Evolutionary conservation across 768 basidiomycete species (phyloP), one percentile per base, ranked within the genome.

Genomic region (Tricholomella constricta): DNA sequence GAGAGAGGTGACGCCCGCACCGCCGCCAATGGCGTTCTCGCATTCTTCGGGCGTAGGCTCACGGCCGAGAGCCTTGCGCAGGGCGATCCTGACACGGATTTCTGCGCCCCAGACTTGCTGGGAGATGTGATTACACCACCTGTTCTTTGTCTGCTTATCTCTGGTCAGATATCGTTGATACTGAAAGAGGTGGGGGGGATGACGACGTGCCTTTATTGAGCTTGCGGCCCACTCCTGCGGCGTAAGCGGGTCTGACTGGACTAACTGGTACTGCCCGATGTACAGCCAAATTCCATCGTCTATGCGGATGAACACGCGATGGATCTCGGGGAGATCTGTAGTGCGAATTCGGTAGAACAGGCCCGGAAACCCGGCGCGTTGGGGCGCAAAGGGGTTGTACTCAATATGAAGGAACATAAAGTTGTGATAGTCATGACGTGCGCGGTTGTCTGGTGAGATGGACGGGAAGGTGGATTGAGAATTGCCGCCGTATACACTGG

Each of bases 171-270:
- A 37, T 14, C 20, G 1, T 36, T n/a, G n/a, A n/a, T 5, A 4
- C 20, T n/a, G 8, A 9, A 19, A 27, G 14, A 1, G 19, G 11
- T 9, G 22, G 8, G 22, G 8, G 2, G 14, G 7, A 51, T 15
- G 34, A 29, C 14, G 15, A 51, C 63, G 14, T 25, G 62, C 69
- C 32, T 52, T 43, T 12, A 61, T 55, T 44, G 64, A 12, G 55
- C 58, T 47, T 48, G 42, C 12, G 53, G 44, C 43, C 67, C 63
- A 48, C 59, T 62, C 58, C 56, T 46, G 47, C 62, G 62, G 59
- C 8, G 73, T 74, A 2, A 54, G 64, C 22, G 79, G 79, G 40
- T 77, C 72, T 69, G 67, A 68, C 0, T 54, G 57, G 27, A 63
- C 64, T 15, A 65, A 69, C 15, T 64, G 60, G 26, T 70, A 70